Base-by-base conservation (phyloP, 169 alveolate genomes). In the Plasmodium vinckei region DNA sequence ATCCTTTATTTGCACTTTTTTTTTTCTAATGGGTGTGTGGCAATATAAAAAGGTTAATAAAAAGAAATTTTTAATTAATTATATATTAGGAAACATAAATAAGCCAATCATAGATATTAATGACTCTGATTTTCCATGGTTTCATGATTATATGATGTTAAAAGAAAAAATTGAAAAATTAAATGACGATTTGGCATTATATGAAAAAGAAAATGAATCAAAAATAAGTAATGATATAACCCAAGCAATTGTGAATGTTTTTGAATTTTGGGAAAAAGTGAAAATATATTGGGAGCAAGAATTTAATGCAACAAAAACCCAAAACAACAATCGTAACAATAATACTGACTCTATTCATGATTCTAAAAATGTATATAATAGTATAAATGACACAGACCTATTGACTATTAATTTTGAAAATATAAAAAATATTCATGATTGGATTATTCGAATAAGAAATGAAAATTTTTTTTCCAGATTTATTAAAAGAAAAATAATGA, bases 1-100 rank as follows among this genome's bases (percentile, higher is more conserved):
- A 67, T 67, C 93, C 77, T 65, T 89, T 93, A 21, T 84, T 89
- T 77, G 93, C 72, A 5, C 95, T 92, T 60, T 67, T 72, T 46
- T 84, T 73, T 33, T 79, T 44, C 75, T 86, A n/a, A 87, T 95
- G 86, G 97, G 97, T 44, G 49, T 87, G 49, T 95, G 97, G 97
- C 97, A 95, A 73, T 87, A 94, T 63, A 87, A 79, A 21, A 91
- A 96, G 47, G 91, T 94, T 90, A 90, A 87, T 51, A 93, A 94
- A 94, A 95, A 95, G 72, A 79, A 68, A 23, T 87, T 93, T 46
- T 60, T 94, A 23, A 82, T 92, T 51, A 89, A 92, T 65, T 89
- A 92, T 69, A 87, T 91, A 42, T 87, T 79, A 73, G 65, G 60
- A 49, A 92, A 92, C 46, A 82, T 92, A 33, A 82, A 88, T 57